phyloP scores from a whole-genome alignment of 805 yeast genomes.

The Wickerhamomyces sydowiorum region DNA sequence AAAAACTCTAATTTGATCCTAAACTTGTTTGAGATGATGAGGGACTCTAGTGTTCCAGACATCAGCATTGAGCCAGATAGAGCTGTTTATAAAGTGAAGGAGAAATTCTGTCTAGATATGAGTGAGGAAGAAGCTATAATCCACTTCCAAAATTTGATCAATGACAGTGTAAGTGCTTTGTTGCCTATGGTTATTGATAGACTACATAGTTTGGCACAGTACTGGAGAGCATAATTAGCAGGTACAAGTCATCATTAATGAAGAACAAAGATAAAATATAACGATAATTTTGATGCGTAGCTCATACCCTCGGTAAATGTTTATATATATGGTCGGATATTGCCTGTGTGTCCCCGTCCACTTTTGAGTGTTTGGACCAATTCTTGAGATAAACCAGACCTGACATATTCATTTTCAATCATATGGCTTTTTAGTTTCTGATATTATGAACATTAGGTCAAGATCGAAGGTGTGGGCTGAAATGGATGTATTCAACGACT shows the following conservation, averaged over 20 bases:
- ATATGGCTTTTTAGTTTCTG: no score
- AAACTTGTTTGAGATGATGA: conserved; percentile 89
- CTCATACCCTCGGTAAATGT: no score
- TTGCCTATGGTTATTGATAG: conserved; percentile 94
- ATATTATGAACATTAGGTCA: no score
- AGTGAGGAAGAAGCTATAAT: conserved; percentile 93
- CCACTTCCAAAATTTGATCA: conserved; percentile 90
- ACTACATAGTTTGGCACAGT: conserved; percentile 91
- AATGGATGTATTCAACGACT: neutral
- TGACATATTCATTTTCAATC: no score
- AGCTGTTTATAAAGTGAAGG: conserved; percentile 87
- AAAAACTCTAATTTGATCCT: conserved; percentile 86
- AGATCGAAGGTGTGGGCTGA: neutral
- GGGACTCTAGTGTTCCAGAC: conserved; percentile 89
- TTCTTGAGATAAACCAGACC: neutral
- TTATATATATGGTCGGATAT: no score
- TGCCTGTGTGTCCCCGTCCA: neutral
- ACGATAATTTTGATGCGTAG: no score
- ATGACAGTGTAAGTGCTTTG: conserved; percentile 90
- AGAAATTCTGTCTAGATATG: conserved; percentile 88
- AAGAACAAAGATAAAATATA: no score
- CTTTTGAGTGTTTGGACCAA: neutral
- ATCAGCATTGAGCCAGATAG: conserved; percentile 78
- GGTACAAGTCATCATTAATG: no score
- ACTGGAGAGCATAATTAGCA: conserved; percentile 77